Conservation (phyloP, 805 yeast species). For the Saturnispora bothae region DNA sequence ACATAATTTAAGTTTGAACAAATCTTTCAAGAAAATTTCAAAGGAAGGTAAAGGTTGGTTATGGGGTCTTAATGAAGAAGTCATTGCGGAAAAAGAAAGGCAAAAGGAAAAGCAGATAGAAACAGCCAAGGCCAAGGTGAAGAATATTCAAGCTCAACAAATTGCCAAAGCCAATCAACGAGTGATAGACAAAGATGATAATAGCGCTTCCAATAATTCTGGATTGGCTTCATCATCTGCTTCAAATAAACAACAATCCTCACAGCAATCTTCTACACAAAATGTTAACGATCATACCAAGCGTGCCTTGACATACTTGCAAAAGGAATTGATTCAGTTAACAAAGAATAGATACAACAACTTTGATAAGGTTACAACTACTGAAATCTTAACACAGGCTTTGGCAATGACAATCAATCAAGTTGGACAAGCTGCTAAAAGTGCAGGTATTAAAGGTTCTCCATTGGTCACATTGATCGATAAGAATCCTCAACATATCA, state of each 20-base stretch:
- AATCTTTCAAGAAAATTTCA: constrained; percentile 70
- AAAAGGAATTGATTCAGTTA: constrained; percentile 72
- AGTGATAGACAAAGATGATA: neutral
- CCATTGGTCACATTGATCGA: constrained; percentile 71
- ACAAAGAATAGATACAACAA: constrained; percentile 63
- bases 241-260: constrained; percentile 3
- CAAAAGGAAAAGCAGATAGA: constrained; percentile 54
- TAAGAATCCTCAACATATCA: constrained; percentile 70
- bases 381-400: constrained; percentile 80
- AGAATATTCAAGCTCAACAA: constrained; percentile 10
- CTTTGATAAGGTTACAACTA: constrained; percentile 70
- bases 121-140: constrained; percentile 31
- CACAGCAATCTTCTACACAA: neutral
- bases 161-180: constrained; percentile 6
- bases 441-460: constrained; percentile 69
- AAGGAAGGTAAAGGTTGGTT: constrained; percentile 91
- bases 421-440: constrained; percentile 79
- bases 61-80: constrained; percentile 86
- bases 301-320: constrained; percentile 71
- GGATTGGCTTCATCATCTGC: constrained; percentile 7
- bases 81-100: constrained; percentile 71
- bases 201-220: neutral
- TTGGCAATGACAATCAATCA: constrained; percentile 89
- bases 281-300: constrained; percentile 41
- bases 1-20: constrained; percentile 79